Evolutionary conservation across 2,329 filamentous ascomycete species (phyloP).

Genomic region (Penicillium sclerotiorum): DNA sequence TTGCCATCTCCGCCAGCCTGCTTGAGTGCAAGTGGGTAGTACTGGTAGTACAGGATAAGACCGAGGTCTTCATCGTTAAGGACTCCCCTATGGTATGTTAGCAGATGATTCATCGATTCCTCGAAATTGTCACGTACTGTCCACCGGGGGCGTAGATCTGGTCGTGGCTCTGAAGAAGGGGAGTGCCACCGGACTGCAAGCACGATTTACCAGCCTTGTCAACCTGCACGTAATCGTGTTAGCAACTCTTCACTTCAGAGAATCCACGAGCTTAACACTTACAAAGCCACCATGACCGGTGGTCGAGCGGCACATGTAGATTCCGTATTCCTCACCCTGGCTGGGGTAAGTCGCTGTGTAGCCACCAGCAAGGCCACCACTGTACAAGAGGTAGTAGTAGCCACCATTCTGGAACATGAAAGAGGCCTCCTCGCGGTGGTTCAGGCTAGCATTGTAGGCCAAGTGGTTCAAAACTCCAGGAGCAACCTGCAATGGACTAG

Average conservation of each 20-base stretch:
- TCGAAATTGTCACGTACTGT: constrained; percentile 52
- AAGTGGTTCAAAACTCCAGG: constrained; percentile 49
- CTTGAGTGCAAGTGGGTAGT: constrained; percentile 51
- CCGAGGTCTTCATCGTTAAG: constrained; percentile 44
- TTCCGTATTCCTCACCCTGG: constrained; percentile 63
- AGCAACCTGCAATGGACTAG: constrained; percentile 28
- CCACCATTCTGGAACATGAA: constrained; percentile 58
- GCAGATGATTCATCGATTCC: neutral
- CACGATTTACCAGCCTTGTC: constrained; percentile 60
- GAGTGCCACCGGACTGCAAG: constrained; percentile 60
- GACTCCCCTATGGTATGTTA: constrained; percentile 30
- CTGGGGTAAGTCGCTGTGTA: constrained; percentile 57
- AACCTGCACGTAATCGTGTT: constrained; percentile 26
- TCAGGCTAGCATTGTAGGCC: constrained; percentile 55
- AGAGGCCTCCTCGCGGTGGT: constrained; percentile 60
- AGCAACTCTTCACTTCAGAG: neutral
- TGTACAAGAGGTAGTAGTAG: constrained; percentile 67
- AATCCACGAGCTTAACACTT: constrained; percentile 18
- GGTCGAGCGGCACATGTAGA: constrained; percentile 63
- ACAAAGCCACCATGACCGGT: constrained; percentile 58
- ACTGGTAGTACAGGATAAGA: constrained; percentile 65
- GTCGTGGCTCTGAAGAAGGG: constrained; percentile 62
- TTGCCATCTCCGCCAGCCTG: constrained; percentile 52
- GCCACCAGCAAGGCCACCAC: constrained; percentile 59
- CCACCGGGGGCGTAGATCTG: constrained; percentile 68